Evolutionary conservation across 2,329 filamentous ascomycete genomes (phyloP), one percentile per base, ranked within the genome.

Genomic region (Aspergillus japonicus): DNA sequence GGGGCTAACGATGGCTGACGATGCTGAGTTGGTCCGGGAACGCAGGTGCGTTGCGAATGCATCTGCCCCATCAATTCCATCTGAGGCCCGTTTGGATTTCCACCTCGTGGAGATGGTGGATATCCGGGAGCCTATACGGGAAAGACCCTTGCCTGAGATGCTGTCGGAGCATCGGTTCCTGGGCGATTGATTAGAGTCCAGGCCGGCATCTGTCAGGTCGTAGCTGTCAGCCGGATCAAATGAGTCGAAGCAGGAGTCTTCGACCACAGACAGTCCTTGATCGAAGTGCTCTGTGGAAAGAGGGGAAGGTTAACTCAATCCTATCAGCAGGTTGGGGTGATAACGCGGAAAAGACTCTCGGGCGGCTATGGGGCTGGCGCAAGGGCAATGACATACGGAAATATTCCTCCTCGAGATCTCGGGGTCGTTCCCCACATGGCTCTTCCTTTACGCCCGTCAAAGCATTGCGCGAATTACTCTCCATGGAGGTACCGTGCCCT

Each of bases 371-470:
- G 62, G 58, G 55, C 60, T 62, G 59, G 56, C 60, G 58, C 54
- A 58, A 54, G 63, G 59, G 62, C 16, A 31, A 59, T 47, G 49
- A 86, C 89, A 77, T 87, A 93, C 91, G 92, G 69, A 91, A 83
- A 75, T 90, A 94, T 69, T 87, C 82, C 68, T 83, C 78, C 60
- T 83, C 80, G 29, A 82, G 74, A 51, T 82, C 72, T 50, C 80
- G 75, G 60, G 82, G 80, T 60, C 83, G 89, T 56, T 83, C 84
- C 73, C 93, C 89, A 47, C 87, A 77, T 2, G 89, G 87, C 69
- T 96, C 92, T 74, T 97, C 93, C 69, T 92, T 85, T 21, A 97
- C 89, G 69, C 95, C 90, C 16, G 91, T 89, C 62, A 97, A 81
- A 55, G 83, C 83, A 61, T 85, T 83, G 76, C 91, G 91, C 68